Evolutionary conservation across 108 stramenopile genomes (phyloP).

Genomic region (Cyclotella atomus): DNA sequence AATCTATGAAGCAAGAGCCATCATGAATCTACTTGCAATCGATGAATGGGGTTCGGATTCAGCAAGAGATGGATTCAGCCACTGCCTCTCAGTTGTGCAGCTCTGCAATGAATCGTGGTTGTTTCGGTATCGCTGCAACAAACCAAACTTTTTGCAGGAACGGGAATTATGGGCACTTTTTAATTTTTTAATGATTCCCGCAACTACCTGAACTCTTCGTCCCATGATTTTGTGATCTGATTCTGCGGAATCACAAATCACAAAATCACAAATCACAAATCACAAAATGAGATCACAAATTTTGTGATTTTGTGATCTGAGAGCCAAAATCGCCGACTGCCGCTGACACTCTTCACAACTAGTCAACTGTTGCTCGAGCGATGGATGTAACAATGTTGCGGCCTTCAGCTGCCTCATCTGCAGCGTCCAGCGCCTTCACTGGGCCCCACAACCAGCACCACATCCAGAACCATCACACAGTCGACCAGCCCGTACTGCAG

Average conservation of each 20-base stretch:
- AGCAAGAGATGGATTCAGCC: no score
- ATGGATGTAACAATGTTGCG: background rate
- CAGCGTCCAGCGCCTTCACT: no score
- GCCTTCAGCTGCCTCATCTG: no score
- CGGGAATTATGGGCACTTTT: background rate
- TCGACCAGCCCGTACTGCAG: no score
- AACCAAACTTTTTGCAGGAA: background rate
- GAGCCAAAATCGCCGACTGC: background rate
- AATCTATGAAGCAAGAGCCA: no score
- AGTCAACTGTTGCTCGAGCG: background rate
- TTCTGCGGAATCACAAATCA: background rate
- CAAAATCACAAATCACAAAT: background rate
- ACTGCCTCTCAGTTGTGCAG: no score
- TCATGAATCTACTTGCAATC: no score
- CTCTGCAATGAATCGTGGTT: no score
- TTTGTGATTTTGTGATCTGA: constrained; percentile 4
- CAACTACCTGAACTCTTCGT: background rate
- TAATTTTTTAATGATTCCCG: background rate
- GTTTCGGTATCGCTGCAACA: no score
- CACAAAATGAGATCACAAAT: background rate
- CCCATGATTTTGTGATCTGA: background rate
- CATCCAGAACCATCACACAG: no score
- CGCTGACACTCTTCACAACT: background rate
- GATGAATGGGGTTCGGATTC: no score
- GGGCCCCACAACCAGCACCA: no score